Base-by-base conservation (phyloP, 202 grass and related monocot species). In the Saccharum hybrid region DNA sequence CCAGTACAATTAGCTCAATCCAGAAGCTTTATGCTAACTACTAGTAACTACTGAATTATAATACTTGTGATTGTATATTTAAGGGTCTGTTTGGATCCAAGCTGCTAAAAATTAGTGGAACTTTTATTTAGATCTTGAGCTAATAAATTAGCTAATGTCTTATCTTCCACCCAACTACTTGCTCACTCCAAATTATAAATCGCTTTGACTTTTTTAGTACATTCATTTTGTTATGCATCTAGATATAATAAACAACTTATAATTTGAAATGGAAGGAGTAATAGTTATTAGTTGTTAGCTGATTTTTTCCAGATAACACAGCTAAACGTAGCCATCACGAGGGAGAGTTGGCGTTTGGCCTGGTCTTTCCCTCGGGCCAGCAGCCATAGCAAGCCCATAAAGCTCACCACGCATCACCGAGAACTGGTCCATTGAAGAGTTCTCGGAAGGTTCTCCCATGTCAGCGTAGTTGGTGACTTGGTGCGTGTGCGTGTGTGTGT, bases 401-500 rank as follows among this genome's bases (percentile, higher is more conserved):
- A 71, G 66, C 65, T 43, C 78, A 56, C 28, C 72, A 63, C 63
- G 69, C n/a, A 2, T 62, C 87, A 30, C 33, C 64, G 6, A 57
- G 88, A 87, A 84, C 71, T 48, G 81, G 88, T 90, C 88, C 64
- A 16, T 84, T 14, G 81, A 87, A 70, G 84, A 66, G 88, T 87
- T 87, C 76, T 61, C 57, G 81, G 71, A 90, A 90, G 69, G 68
- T 76, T 90, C 80, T 80, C 69, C 88, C 80, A n/a, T 64, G 84
- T 76, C 80, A 76, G 88, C 75, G 84, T 81, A 76, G 81, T 76
- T 90, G 84, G 68, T 57, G 56, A 22, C 56, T 18, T 10, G 54
- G 51, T 54, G 51, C 18, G 51, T 18, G 52, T 9, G 52, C 1
- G 74, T 22, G 62, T 71, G 49, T 18, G 18, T 30, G 26, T 26